Evolutionary conservation across 2,329 filamentous ascomycete species (phyloP).

Genomic region (Didymellaceae sp.): DNA sequence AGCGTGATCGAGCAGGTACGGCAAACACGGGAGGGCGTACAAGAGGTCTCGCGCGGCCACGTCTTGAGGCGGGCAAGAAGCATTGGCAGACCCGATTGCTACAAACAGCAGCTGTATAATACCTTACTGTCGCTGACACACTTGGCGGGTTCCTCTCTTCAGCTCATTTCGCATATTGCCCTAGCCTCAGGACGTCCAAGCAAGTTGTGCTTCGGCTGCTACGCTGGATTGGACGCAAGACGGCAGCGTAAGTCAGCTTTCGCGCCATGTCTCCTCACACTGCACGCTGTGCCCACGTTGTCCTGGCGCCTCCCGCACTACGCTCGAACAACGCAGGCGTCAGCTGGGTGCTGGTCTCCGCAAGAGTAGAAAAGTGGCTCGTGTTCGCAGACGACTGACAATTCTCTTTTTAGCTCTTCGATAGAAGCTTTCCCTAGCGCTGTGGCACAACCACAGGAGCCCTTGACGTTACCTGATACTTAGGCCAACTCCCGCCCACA

Average conservation of each 20-base stretch:
- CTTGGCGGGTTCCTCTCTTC: not conserved
- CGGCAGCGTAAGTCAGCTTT: slow-evolving; percentile 31
- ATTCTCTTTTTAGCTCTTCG: slow-evolving; percentile 33
- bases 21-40: slow-evolving; percentile 27
- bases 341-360: slow-evolving; percentile 27
- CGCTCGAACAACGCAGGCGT: slow-evolving; percentile 28
- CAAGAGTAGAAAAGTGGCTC: slow-evolving; percentile 20
- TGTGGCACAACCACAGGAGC: slow-evolving; percentile 16
- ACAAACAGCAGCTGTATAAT: not conserved
- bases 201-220: slow-evolving; percentile 18
- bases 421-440: slow-evolving; percentile 30
- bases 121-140: slow-evolving; percentile 8
- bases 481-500: slow-evolving; percentile 22
- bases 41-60: slow-evolving; percentile 11
- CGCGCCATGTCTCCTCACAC: slow-evolving; percentile 21
- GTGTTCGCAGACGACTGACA: slow-evolving; percentile 30
- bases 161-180: slow-evolving; percentile 5
- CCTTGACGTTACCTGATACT: slow-evolving; percentile 20
- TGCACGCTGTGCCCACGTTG: slow-evolving; percentile 26
- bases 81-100: slow-evolving; percentile 10
- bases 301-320: slow-evolving; percentile 22
- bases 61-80: slow-evolving; percentile 1
- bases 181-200: slow-evolving; percentile 2
- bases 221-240: slow-evolving; percentile 20
- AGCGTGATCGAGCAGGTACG: slow-evolving; percentile 31